Base-by-base conservation (phyloP, 805 yeast species). In the Lachancea lanzarotensis region DNA sequence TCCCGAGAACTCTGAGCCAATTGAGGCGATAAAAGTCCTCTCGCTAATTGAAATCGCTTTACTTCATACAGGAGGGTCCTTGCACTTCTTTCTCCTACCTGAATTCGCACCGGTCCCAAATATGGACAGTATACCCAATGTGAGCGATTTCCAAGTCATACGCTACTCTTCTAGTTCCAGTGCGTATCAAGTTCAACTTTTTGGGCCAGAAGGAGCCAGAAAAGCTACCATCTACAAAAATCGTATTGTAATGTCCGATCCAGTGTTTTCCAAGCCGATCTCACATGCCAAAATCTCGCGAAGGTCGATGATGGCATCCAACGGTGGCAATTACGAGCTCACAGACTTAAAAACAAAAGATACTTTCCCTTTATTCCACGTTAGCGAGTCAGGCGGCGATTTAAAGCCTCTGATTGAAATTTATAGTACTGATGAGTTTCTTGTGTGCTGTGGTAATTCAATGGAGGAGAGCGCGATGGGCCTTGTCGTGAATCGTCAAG, bases 81-180 rank as follows among this genome's bases (percentile, higher is more conserved):
- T 63, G 20, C 51, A 55, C 7, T 40, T 56, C 25, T 63, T 57
- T 44, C 43, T 62, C 12, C 43, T 63, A 36, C 68, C 68, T 5
- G 68, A 63, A 40, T 61, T 62, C 51, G 67, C 66, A 8, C 67
- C 65, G 2, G 59, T 50, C 12, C 66, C 66, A 2, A 59, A 61
- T 43, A 45, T 52, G 8, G 29, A 27, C 16, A 49, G 42, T 13
- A 20, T 61, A 1, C 18, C 26, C 11, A 49, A 49, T 15, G 49
- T 62, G 1, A 46, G 45, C 29, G 63, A 61, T 42, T 34, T 61
- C 8, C 31, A 49, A 11, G 22, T 55, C 12, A 34, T 52, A 35
- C 39, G 44, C 20, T 53, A 50, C 39, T 52, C 56, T 3, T 38
- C 37, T 17, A 47, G 34, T n/a, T 46, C 56, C 9, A 49, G 45